A percentile compares a stretch with the other conserved stretches of the same genome.
These are phyloP conservation scores for Candida koratica DNA, from an alignment of 805 yeast species.

Conservation along the genomic window DNA sequence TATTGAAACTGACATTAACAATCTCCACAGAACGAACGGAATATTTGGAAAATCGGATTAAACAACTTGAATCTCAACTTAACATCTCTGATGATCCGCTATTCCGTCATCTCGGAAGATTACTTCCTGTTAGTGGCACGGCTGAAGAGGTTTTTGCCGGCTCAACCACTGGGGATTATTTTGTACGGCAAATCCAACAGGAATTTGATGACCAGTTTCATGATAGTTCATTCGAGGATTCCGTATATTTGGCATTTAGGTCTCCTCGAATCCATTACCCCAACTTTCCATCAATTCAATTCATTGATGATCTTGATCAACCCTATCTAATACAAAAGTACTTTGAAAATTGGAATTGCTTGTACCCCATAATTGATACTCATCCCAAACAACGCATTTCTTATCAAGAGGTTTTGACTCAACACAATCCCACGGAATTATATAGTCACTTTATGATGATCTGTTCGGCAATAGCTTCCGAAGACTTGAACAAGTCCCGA, in stretches of 20 bases:
- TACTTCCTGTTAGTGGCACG: background rate
- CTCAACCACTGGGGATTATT: constrained; percentile 8
- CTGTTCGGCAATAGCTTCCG: background rate
- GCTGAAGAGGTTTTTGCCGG: constrained; percentile 7
- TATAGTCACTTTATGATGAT: constrained; percentile 4
- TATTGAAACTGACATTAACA: background rate
- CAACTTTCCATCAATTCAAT: background rate
- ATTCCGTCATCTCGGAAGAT: constrained; percentile 5
- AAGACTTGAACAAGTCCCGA: background rate
- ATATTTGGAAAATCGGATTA: constrained; percentile 1
- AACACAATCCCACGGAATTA: no score
- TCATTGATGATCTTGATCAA: constrained; percentile 3
- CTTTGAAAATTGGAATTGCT: constrained; percentile 3
- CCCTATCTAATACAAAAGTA: background rate
- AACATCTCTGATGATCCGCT: background rate
- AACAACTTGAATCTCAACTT: constrained; percentile 1
- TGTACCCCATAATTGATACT: constrained; percentile 1
- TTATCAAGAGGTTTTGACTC: background rate
- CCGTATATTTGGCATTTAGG: constrained; percentile 2
- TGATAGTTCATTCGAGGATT: constrained; percentile 1
- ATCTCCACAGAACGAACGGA: no score
- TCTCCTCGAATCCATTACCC: constrained; percentile 1
- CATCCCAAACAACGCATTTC: background rate
- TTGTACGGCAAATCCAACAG: constrained; percentile 6
- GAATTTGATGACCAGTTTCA: constrained; percentile 2